Percentiles rank a stretch among this genome's conserved stretches.
phyloP scores from a whole-genome alignment of 2,329 filamentous ascomycete species.

The Calonectria hongkongensis region DNA sequence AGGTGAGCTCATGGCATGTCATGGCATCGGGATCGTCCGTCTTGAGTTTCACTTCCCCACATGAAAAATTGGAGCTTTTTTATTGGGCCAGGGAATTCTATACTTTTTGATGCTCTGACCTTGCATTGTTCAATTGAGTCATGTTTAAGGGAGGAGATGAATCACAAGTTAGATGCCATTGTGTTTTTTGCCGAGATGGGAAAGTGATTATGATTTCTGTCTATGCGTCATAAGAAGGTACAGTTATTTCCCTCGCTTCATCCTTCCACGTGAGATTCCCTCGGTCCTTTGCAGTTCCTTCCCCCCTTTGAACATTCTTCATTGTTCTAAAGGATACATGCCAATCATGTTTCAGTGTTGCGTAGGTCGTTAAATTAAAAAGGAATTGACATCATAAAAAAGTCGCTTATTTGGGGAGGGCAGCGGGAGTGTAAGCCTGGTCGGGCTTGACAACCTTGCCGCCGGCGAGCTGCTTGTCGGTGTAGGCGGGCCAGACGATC shows the following conservation, averaged over 20 bases:
- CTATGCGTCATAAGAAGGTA: constrained; percentile 16
- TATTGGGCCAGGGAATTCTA: not conserved
- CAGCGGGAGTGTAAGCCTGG: constrained; percentile 65
- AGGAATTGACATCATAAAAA: not conserved
- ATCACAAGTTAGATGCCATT: not conserved
- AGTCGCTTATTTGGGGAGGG: constrained; percentile 47
- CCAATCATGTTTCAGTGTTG: not conserved
- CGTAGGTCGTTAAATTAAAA: not conserved
- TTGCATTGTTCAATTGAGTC: constrained; percentile 18
- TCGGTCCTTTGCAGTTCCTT: not conserved
- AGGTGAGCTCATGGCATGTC: constrained; percentile 11
- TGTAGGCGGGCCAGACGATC: constrained; percentile 73
- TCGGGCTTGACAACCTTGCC: constrained; percentile 69
- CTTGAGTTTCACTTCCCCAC: constrained; percentile 13
- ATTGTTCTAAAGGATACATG: not conserved
- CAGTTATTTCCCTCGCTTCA: constrained; percentile 14
- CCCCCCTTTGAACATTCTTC: not conserved
- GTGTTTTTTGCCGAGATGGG: not conserved
- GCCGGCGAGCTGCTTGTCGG: constrained; percentile 68
- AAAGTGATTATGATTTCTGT: constrained; percentile 24
- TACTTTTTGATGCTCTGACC: not conserved
- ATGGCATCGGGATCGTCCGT: constrained; percentile 3
- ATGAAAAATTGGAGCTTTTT: not conserved
- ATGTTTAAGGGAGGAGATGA: not conserved
- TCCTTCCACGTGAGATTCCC: not conserved